Base-by-base conservation (phyloP, 768 basidiomycete species). In the Hemileccinum rubropunctum region DNA sequence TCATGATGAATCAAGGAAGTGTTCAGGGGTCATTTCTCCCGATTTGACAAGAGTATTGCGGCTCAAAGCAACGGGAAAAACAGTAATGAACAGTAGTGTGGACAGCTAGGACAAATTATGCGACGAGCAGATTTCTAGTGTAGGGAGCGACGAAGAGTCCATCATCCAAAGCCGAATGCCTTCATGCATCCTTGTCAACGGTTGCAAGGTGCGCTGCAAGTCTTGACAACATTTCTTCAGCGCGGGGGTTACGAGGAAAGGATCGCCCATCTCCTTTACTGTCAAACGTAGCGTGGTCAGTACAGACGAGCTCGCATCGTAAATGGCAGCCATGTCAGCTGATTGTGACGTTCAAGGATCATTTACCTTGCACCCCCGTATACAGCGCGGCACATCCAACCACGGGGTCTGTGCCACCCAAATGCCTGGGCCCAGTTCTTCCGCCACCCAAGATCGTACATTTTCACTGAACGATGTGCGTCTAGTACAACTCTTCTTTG, bases 381-480 rank as follows among this genome's bases (percentile, higher is more conserved):
- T 52, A 79, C 65, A 3, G 88, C 35, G 30, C 82, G 75, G 40
- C 69, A 61, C 4, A 79, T 48, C 80, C 80, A 84, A 4, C 80
- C 80, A 54, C 70, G 71, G 50, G 69, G 74, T 30, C 60, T 71
- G 34, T 67, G 73, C 76, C 76, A 84, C 10, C 86, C 87, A 51
- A 89, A 76, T 2, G 82, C 81, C 61, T 88, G 84, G 15, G 62
- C 70, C 78, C 84, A 83, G 54, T 93, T 93, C 54, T 68, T 75
- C 41, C 76, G 71, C 80, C 82, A 86, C 11, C 91, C 90, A 6
- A 93, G 55, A 59, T 91, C 81, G 59, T 91, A 93, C 18, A 87
- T 40, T 12, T 75, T 76, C 26, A 91, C 75, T 28, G 73, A 62
- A 3, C 75, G 67, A 53, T 88, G 84, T 12, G 85, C 86, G 21